These are phyloP conservation scores for Phytophthora melonis DNA, from an alignment of 352 stramenopile species.

Conservation along the genomic window DNA sequence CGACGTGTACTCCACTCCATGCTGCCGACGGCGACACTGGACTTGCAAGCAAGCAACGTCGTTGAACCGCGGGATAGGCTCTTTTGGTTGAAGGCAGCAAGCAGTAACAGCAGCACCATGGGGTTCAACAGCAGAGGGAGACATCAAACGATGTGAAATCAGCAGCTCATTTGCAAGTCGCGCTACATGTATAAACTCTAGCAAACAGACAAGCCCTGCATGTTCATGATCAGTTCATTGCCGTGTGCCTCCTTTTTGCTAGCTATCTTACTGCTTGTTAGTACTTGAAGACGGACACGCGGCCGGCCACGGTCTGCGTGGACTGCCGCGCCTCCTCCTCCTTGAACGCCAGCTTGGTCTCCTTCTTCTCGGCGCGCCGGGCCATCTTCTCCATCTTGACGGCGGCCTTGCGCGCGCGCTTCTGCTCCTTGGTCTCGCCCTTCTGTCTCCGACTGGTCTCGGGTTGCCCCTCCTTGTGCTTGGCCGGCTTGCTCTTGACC, in stretches of 20 bases:
- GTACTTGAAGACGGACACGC: slow-evolving; percentile 84
- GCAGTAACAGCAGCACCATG: not conserved
- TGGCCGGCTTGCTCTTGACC: slow-evolving; percentile 32
- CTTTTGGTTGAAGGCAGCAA: slow-evolving; percentile 9
- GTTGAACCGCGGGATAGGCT: slow-evolving; percentile 20
- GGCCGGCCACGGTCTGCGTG: slow-evolving; percentile 63
- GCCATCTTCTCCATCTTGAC: slow-evolving; percentile 94
- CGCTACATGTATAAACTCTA: too few species aligned
- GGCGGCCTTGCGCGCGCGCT: slow-evolving; percentile 91
- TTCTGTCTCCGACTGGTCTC: slow-evolving; percentile 52
- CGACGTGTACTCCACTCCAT: too few species aligned
- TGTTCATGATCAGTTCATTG: slow-evolving; percentile 23
- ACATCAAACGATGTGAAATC: not conserved
- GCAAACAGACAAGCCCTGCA: not conserved
- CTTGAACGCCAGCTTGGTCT: slow-evolving; percentile 93
- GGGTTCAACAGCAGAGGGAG: not conserved
- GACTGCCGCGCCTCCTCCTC: slow-evolving; percentile 91
- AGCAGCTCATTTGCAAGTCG: not conserved
- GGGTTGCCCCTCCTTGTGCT: slow-evolving; percentile 36
- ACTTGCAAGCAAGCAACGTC: slow-evolving; percentile 1
- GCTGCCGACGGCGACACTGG: slow-evolving; percentile 1
- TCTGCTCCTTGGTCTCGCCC: slow-evolving; percentile 93
- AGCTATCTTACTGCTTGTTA: slow-evolving; percentile 40
- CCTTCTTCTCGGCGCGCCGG: slow-evolving; percentile 95
- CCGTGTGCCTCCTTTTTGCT: slow-evolving; percentile 2